Evolutionary conservation across 179 eudicot species (phyloP), one percentile per base, ranked within the genome.

Genomic region (Corrigiola litoralis): DNA sequence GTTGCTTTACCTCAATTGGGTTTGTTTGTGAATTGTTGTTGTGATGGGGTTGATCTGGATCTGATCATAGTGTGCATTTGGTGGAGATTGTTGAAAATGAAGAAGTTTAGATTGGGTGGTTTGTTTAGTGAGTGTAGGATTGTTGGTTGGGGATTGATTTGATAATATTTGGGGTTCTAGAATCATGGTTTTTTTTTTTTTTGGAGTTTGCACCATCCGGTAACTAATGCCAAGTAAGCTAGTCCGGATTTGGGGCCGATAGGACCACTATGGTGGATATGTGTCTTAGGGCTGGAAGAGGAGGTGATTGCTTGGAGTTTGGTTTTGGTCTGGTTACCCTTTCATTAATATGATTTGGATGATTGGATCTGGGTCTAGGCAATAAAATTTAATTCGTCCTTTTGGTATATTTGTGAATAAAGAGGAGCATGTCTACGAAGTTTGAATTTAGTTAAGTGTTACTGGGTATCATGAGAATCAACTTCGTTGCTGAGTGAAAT

Each of bases 361-460:
- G 9, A 66, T 65, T 65, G 55, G 70, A 65, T 72, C 40, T 65
- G 46, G 42, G 28, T 64, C 7, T 32, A 24, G 21, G 60, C 54
- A 56, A 50, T 24, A 0, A 10, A 14, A 32, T 9, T 23, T 36
- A 37, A 59, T n/a, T 17, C 4, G 16, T 71, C 57, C 27, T n/a
- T 7, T 17, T 50, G 17, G 25, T 23, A 38, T 69, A 4, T 51
- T 28, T 20, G n/a, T 27, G 4, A 31, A 54, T 38, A 21, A 45
- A 32, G 27, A 28, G 3, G 14, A 29, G 37, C 21, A 29, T 28
- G 4, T 24, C 16, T 60, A 42, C 5, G 18, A 69, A 49, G 59
- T 29, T 50, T 18, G 33, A 50, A 18, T 44, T 32, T 36, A 58
- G 21, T 5, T 12, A 23, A 5, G 24, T 40, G 23, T 20, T 33